Evolutionary conservation across 176 grass and related monocot genomes (phyloP).

Genomic region (Sorghum bicolor): Sorghum_bicolor_NCBIv3 NC_012875.2:49980001-49980500

Average conservation of each 20-base stretch:
- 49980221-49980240: slow-evolving; percentile 91
- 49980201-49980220: slow-evolving; percentile 79
- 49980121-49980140: slow-evolving; percentile 75
- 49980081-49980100: slow-evolving; percentile 57
- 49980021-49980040: slow-evolving; percentile 78
- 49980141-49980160: slow-evolving; percentile 84
- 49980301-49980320: slow-evolving; percentile 94
- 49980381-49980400: slow-evolving; percentile 93
- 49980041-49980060: slow-evolving; percentile 89
- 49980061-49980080: slow-evolving; percentile 51
- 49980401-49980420: slow-evolving; percentile 57
- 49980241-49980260: slow-evolving; percentile 89
- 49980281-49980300: neutral
- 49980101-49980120: slow-evolving; percentile 81
- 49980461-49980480: neutral
- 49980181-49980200: slow-evolving; percentile 66
- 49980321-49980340: slow-evolving; percentile 88
- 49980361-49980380: slow-evolving; percentile 90
- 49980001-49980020: slow-evolving; percentile 93
- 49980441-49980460: neutral
- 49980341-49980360: slow-evolving; percentile 92
- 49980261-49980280: slow-evolving; percentile 42
- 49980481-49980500: neutral
- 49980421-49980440: neutral
- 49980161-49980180: slow-evolving; percentile 85